Conservation (phyloP, 2,329 filamentous ascomycete genomes). For the Arthrobotrys iridis region DNA sequence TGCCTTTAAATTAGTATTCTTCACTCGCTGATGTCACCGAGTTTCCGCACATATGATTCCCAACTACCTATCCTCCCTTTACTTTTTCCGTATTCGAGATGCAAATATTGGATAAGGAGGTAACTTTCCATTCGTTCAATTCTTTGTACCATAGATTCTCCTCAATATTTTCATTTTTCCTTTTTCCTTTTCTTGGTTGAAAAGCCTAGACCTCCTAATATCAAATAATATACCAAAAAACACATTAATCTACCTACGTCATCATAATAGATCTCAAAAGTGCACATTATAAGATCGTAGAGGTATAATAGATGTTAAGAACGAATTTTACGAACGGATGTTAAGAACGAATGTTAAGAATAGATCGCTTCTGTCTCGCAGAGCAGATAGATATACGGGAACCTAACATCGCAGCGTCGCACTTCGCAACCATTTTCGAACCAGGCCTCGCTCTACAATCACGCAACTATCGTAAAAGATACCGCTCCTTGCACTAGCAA, state of each 20-base stretch:
- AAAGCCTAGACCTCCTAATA: background rate
- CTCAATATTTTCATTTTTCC: background rate
- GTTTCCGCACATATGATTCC: background rate
- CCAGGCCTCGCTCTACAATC: slow-evolving; percentile 4
- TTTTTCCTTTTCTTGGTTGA: background rate
- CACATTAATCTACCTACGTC: too few species aligned
- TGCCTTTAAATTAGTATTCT: slow-evolving; percentile 1
- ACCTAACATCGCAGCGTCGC: background rate
- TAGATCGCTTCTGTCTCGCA: background rate
- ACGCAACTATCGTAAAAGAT: background rate
- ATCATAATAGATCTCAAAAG: background rate
- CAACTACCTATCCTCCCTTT: slow-evolving; percentile 12
- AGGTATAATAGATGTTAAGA: background rate
- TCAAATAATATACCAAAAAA: slow-evolving; percentile 2
- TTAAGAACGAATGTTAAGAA: background rate
- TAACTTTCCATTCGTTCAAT: slow-evolving; percentile 32
- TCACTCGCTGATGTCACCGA: slow-evolving; percentile 39
- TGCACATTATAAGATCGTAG: too few species aligned
- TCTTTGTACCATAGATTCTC: slow-evolving; percentile 24
- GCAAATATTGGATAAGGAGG: background rate
- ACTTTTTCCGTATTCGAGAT: slow-evolving; percentile 10
- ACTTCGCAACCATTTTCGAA: background rate
- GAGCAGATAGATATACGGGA: background rate
- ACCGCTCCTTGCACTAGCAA: slow-evolving; percentile 6
- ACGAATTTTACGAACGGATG: background rate